Percentiles rank a stretch among this genome's conserved stretches.
Evolutionary conservation across 441 rosid genomes (phyloP).

Genomic region (Pelargonium australe): DNA sequence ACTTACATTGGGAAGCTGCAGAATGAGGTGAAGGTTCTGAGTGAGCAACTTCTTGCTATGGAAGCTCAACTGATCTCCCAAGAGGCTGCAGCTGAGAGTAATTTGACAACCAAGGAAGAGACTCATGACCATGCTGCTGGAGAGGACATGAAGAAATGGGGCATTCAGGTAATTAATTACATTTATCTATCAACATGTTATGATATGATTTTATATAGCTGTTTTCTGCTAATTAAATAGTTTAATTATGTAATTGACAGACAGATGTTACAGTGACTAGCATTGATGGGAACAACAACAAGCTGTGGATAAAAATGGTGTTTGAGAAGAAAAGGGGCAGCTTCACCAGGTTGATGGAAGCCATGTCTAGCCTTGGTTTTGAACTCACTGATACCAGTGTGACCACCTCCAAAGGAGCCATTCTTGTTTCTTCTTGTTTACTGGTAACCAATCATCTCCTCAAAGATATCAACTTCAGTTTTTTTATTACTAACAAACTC

Average conservation of each 20-base stretch:
- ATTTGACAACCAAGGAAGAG: neutral
- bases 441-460: slow-evolving; percentile 26
- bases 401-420: slow-evolving; percentile 45
- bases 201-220: neutral
- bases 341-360: slow-evolving; percentile 54
- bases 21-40: slow-evolving; percentile 37
- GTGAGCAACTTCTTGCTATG: slow-evolving; percentile 48
- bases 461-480: too few relatives aligned
- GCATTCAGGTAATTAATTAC: slow-evolving; percentile 39
- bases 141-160: slow-evolving; percentile 38
- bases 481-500: too few relatives aligned
- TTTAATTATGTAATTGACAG: slow-evolving; percentile 22
- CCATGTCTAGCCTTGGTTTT: slow-evolving; percentile 42
- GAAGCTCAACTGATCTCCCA: slow-evolving; percentile 30
- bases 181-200: neutral
- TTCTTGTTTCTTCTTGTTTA: slow-evolving; percentile 49
- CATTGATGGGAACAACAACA: slow-evolving; percentile 34
- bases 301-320: slow-evolving; percentile 59
- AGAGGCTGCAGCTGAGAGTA: slow-evolving; percentile 12
- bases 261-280: slow-evolving; percentile 50
- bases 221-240: too few relatives aligned
- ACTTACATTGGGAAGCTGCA: slow-evolving; percentile 60
- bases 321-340: slow-evolving; percentile 46
- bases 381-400: slow-evolving; percentile 50
- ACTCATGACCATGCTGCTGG: slow-evolving; percentile 25